Percentiles rank a stretch among this genome's conserved stretches.
Evolutionary conservation across 2,329 filamentous ascomycete genomes (phyloP).

Genomic region (Cordyceps javanica): DNA sequence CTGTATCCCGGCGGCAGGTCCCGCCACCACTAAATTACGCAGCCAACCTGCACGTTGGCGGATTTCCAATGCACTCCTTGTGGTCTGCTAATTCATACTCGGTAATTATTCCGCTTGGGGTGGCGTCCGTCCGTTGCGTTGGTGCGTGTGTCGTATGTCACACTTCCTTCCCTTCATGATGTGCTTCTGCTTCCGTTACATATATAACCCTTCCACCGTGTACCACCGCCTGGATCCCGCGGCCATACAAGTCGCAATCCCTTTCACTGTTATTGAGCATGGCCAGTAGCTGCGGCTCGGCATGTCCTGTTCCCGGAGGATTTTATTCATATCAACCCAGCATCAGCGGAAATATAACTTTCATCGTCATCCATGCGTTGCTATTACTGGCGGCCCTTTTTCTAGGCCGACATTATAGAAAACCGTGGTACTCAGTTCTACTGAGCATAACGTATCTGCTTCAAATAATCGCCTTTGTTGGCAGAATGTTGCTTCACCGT

Average conservation of each 20-base stretch:
- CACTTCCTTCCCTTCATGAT: background rate
- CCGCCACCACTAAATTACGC: background rate
- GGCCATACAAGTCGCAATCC: background rate
- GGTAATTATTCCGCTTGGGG: background rate
- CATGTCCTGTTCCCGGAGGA: conserved; percentile 29
- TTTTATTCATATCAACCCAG: conserved; percentile 33
- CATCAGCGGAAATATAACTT: conserved; percentile 33
- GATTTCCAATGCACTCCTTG: background rate
- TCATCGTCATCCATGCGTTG: conserved; percentile 34
- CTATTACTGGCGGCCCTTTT: conserved; percentile 33
- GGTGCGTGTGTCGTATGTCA: background rate
- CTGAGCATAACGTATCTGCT: background rate
- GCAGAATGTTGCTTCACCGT: background rate
- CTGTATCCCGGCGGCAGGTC: background rate
- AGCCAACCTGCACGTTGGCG: background rate
- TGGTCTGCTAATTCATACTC: background rate
- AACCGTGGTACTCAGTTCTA: background rate
- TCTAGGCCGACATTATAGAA: conserved; percentile 31
- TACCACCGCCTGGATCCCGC: background rate
- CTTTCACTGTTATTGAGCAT: conserved; percentile 19
- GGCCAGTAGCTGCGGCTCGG: conserved; percentile 30
- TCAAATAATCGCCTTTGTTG: conserved; percentile 33
- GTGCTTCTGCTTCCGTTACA: background rate
- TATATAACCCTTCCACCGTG: background rate
- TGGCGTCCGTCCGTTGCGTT: background rate